Base-by-base conservation (phyloP, 73 alveolate genomes). In the Durusdinium trenchii region DNA sequence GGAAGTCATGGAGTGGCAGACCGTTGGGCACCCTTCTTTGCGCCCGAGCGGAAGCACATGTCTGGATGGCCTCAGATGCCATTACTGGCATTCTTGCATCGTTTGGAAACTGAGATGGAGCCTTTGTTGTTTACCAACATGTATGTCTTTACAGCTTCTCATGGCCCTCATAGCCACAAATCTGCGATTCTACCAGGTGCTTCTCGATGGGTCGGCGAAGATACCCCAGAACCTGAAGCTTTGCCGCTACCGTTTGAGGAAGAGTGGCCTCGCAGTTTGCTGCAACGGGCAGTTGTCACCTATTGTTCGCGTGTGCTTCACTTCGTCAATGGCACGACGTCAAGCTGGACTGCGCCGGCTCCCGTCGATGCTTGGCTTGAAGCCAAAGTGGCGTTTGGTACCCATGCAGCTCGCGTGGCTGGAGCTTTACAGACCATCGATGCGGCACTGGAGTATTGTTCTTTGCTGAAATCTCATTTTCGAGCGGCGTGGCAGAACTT, bases 1-100 rank as follows among this genome's bases (percentile, higher is more conserved):
- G 98, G 78, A 1, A 6, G 50, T 35, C 47, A 48, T 81, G 91
- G 86, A 6, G 96, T 90, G 23, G 87, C 89, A 5, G 78, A 26
- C 14, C 64, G 98, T 32, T 91, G 98, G 98, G 51, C 69, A 10
- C 71, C 78, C 16, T 91, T 20, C 84, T 91, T 91, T 35, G 38
- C 60, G 16, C 78, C 98, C 28, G 60, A 71, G 32, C 89, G 98
- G 43, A 71, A 43, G 18, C 48, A 35, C 36, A 61, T 91, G 46
- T 57, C 18, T 6, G 98, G 98, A 43, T 91, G 98, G 98, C 98
- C 98, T 12, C 61, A 48, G 64, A 91, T 91, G 98, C 98, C 98
- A 9, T 38, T 91, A 50, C 89, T 91, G 61, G 98, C 98, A 16
- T 91, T 91, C 32, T n/a, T 91, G 43, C 98, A 91, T 45, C 98